Base-by-base conservation (phyloP, 306 rosid genomes). In the Malus sylvestris region DNA sequence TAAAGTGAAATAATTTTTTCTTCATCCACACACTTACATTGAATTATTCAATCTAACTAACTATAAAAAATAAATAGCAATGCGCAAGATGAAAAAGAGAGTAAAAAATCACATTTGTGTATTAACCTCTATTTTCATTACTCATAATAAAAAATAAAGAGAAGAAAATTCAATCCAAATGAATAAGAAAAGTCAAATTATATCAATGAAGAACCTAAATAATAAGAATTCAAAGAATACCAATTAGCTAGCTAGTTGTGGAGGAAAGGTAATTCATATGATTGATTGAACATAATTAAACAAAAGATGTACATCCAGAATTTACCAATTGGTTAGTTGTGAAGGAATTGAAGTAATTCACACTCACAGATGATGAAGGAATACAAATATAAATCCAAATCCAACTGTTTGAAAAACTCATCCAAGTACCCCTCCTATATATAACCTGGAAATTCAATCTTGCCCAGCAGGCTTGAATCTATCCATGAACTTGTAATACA, bases 401-500 rank as follows among this genome's bases (percentile, higher is more conserved):
- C 81, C 74, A 53, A 76, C 59, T 45, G 69, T 80, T 76, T 20
- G 76, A 80, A 63, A 74, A 63, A 74, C 22, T 22, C 38, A 72
- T 18, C 40, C 55, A 49, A 49, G 53, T 49, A 14, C 2, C 53
- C 7, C 19, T 19, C 38, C 38, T 14, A 66, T 20, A 20, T 65
- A 66, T 19, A 9, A 66, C 49, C 70, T 22, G 69, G 30, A 73
- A 10, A 68, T 27, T 73, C 67, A 58, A 59, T 66, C 18, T 35
- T 58, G 18, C 25, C 53, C 53, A 38, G 14, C 46, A 9, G 49
- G 49, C 70, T 29, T 57, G 40, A 57, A 57, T 8, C 62, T 42
- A 23, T 32, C 68, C 15, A 18, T 23, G 20, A 73, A 68, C 68
- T 42, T 73, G 68, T 59, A 59, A 59, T 73, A 73, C 40, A 60